Base-by-base conservation (phyloP, 805 yeast genomes). In the Candida piceae region DNA sequence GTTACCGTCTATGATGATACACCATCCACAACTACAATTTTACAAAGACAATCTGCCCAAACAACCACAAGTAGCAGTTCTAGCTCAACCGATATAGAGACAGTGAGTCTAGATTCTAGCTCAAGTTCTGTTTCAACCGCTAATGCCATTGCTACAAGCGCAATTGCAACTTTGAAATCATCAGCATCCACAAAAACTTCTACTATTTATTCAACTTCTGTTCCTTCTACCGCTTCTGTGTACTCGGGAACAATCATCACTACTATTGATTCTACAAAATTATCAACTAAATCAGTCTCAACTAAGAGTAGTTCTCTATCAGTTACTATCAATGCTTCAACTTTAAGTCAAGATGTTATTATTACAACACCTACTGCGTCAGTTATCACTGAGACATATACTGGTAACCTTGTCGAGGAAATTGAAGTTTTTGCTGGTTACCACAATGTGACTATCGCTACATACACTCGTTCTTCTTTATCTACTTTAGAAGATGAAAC, bases 311-410 rank as follows among this genome's bases (percentile, higher is more conserved):
- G 45, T 16, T 44, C 60, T 15, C 42, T 50, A 36, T 31, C 57
- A 3, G 40, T 38, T 10, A 48, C 60, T n/a, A 56, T 61, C 39
- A 41, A 55, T 23, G 39, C 57, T 8, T 34, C 49, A 1, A 38
- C 50, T 5, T 45, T 56, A 36, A 40, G 58, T 16, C 28, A 39
- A 7, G 53, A 27, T 10, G 42, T 39, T 3, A 51, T 58, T 4
- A 24, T 49, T 16, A n/a, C 32, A 6, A 34, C 46, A 20, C 9
- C 22, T 17, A 4, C 19, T 7, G 15, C 30, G 10, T n/a, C 32
- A 7, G 5, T 28, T n/a, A 4, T 28, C 8, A 15, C 34, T 16
- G 6, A 12, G 26, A n/a, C 31, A n/a, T n/a, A n/a, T n/a, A n/a
- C n/a, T n/a, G n/a, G n/a, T n/a, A n/a, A n/a, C n/a, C n/a, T n/a